Base-by-base conservation (phyloP, 1,139 yeast genomes). In the Insectozyma bohioensis region DNA sequence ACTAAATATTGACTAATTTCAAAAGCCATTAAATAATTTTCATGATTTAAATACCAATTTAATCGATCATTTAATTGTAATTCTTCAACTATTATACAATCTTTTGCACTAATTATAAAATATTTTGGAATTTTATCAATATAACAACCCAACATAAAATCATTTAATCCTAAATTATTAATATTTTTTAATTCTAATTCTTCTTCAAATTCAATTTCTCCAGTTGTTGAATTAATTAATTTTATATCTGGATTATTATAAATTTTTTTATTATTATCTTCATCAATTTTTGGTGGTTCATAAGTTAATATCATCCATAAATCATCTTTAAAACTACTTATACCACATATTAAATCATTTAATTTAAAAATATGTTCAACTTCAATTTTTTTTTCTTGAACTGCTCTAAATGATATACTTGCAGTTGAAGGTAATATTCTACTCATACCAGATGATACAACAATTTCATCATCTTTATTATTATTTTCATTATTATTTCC, bases 121-220 rank as follows among this genome's bases (percentile, higher is more conserved):
- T 84, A 86, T 26, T 67, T 62, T 1, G 74, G 63, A 1, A 46
- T 46, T 2, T 36, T 34, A 1, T 61, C 67, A 12, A 70, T 61
- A 51, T 71, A 72, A 31, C 72, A 72, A 0, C 78, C 75, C 30
- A 90, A 57, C 41, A 76, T 79, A 49, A 83, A 85, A 52, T 92
- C 97, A 54, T 90, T 90, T 17, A 85, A 66, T 0, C 95, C 92
- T 21, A 87, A 60, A 16, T 72, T 67, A 25, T 76, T 71, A 30
- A 67, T 75, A 29, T 77, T 75, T 33, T 72, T 74, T 37, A 88
- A 60, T 0, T 85, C 79, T 6, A 92, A 69, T 49, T 84, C 95
- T 56, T 92, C 97, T 24, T 83, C 90, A 39, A 85, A 81, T n/a
- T 76, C 71, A 35, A 86, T 95, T 37, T 78, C 84, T 5, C 94